phyloP scores from a whole-genome alignment of 2,329 filamentous ascomycete genomes.

The Trichoderma breve region DNA sequence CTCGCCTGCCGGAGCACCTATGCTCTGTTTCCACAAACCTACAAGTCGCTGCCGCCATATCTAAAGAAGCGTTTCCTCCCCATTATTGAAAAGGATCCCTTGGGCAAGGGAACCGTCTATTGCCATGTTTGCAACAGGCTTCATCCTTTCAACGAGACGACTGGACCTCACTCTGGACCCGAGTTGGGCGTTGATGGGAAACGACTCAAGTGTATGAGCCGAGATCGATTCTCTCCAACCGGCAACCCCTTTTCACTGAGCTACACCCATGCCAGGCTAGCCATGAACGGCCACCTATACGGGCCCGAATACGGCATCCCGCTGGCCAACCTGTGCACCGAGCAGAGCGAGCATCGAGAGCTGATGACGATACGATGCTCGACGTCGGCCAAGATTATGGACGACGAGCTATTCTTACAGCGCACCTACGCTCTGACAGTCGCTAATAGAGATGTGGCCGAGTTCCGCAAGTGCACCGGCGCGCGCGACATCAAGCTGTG shows the following conservation, averaged over 20 bases:
- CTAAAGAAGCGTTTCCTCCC: conserved; percentile 21
- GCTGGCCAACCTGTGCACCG: conserved; percentile 21
- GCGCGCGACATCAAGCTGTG: conserved; percentile 27
- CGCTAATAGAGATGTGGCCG: background rate
- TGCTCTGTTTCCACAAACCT: conserved; percentile 5
- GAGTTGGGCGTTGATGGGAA: background rate
- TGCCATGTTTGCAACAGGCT: conserved; percentile 25
- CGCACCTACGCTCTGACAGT: conserved; percentile 25
- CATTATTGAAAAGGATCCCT: conserved; percentile 22
- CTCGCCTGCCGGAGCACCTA: conserved; percentile 23
- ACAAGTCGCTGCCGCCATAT: conserved; percentile 5
- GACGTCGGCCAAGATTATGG: conserved; percentile 23
- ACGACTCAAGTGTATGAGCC: conserved; percentile 17
- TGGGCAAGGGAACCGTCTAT: conserved; percentile 23
- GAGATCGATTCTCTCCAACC: conserved; percentile 24
- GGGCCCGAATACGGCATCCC: conserved; percentile 24
- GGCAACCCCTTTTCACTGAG: conserved; percentile 25
- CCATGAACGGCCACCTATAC: conserved; percentile 26
- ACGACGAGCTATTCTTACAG: conserved; percentile 24
- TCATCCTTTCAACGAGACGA: conserved; percentile 22
- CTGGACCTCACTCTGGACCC: conserved; percentile 17
- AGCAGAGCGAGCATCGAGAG: conserved; percentile 21
- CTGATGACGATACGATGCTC: conserved; percentile 20
- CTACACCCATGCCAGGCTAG: conserved; percentile 25
- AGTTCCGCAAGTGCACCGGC: conserved; percentile 23